Evolutionary conservation across 345 rosid species (phyloP).

Genomic region (Orychophragmus violaceus): DNA sequence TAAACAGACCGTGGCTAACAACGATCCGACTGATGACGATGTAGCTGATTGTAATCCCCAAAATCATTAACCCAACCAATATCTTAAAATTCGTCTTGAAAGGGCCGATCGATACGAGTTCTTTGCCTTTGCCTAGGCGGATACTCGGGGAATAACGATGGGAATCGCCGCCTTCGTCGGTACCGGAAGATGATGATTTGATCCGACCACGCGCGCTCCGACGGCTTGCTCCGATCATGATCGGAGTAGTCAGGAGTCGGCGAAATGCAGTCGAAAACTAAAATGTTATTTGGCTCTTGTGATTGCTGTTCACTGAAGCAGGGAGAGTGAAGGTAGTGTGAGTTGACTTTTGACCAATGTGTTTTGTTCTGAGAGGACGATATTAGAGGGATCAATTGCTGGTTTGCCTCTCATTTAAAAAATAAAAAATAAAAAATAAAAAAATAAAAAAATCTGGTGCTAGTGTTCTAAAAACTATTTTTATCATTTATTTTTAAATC

Average conservation of each 20-base stretch:
- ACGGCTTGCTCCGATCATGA: conserved; percentile 62
- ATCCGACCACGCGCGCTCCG: conserved; percentile 51
- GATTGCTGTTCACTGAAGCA: too few relatives aligned
- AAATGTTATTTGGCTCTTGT: neutral
- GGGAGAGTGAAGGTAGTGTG: too few relatives aligned
- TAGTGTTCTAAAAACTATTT: too few relatives aligned
- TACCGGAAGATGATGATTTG: conserved; percentile 32
- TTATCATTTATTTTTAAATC: too few relatives aligned
- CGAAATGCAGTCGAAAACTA: neutral
- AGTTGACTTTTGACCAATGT: conserved; percentile 16
- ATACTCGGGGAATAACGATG: neutral
- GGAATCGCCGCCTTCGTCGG: too few relatives aligned
- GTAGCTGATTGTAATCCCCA: conserved; percentile 13
- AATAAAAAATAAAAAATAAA: too few relatives aligned
- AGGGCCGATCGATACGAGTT: conserved; percentile 25
- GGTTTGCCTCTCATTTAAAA: too few relatives aligned
- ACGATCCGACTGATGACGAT: conserved; percentile 19
- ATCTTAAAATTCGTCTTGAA: conserved; percentile 21
- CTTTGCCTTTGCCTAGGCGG: conserved; percentile 21
- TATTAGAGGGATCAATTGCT: too few relatives aligned
- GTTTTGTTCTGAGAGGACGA: too few relatives aligned
- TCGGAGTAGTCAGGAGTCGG: neutral
- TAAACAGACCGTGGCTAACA: neutral
- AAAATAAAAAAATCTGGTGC: too few relatives aligned
- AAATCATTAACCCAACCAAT: conserved; percentile 5